Conservation (phyloP, 192 early-diverging fungal species). For the Backusella morwellensis region DNA sequence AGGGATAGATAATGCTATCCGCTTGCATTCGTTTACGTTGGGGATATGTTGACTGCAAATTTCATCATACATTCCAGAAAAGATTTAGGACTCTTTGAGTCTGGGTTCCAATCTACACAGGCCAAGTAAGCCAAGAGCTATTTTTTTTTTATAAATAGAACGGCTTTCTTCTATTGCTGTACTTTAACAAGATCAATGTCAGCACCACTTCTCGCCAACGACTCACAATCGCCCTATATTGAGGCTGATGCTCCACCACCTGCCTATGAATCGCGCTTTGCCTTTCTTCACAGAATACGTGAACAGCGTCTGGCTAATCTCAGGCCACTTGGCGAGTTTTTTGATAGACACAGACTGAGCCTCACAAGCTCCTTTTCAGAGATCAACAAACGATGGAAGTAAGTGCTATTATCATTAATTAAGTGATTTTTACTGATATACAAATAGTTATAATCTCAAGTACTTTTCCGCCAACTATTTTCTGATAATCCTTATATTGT, state of each 20-base stretch:
- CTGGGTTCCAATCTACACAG: background rate
- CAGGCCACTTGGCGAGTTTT: constrained; percentile 51
- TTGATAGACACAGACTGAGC: constrained; percentile 52
- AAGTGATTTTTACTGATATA: background rate
- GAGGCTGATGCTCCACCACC: constrained; percentile 15
- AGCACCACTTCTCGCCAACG: constrained; percentile 14
- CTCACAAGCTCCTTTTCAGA: constrained; percentile 37
- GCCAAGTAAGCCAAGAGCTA: background rate
- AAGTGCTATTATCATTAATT: background rate
- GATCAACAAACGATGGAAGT: constrained; percentile 35
- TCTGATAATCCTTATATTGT: constrained; percentile 51
- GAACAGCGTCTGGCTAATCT: constrained; percentile 50
- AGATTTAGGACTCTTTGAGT: background rate
- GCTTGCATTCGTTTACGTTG: background rate
- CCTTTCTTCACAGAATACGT: constrained; percentile 42
- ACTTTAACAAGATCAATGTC: constrained; percentile 1
- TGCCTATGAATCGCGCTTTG: constrained; percentile 35
- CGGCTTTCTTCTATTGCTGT: background rate
- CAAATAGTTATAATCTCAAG: constrained; percentile 52
- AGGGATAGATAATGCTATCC: background rate
- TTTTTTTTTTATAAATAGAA: background rate
- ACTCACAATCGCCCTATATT: constrained; percentile 12
- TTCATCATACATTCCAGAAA: background rate
- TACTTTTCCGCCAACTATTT: constrained; percentile 64
- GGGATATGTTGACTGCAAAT: background rate